Evolutionary conservation across 2,329 filamentous ascomycete species (phyloP).

Genomic region (Aspergillus neoniger): DNA sequence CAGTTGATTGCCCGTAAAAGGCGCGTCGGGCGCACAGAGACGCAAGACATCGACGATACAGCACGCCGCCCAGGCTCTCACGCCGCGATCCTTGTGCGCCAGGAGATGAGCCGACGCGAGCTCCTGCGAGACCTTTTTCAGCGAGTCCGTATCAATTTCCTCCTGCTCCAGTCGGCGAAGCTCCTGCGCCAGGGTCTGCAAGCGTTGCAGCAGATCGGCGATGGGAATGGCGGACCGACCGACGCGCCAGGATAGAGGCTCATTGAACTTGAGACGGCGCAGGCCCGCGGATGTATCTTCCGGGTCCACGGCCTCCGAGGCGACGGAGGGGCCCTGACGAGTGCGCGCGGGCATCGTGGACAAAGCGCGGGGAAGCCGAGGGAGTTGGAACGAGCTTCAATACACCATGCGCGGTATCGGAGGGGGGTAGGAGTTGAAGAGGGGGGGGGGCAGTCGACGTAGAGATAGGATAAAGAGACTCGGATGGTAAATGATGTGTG

Average conservation of each 20-base stretch:
- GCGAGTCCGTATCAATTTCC: constrained; percentile 76
- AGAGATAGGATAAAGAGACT: neutral
- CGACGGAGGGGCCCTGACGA: constrained; percentile 38
- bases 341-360: constrained; percentile 48
- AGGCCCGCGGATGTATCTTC: constrained; percentile 38
- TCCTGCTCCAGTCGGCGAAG: constrained; percentile 86
- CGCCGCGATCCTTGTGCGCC: constrained; percentile 88
- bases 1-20: constrained; percentile 84
- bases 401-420: constrained; percentile 22
- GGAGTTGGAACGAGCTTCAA: constrained; percentile 19
- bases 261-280: constrained; percentile 70
- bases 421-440: neutral
- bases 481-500: neutral
- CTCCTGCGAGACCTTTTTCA: constrained; percentile 80
- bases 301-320: constrained; percentile 33
- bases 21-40: constrained; percentile 90
- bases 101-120: constrained; percentile 79
- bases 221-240: constrained; percentile 81
- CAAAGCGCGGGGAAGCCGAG: constrained; percentile 28
- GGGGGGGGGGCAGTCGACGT: neutral
- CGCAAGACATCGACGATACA: constrained; percentile 92
- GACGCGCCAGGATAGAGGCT: constrained; percentile 86
- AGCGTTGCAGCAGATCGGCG: constrained; percentile 75
- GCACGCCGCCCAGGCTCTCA: constrained; percentile 83
- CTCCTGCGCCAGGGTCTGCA: constrained; percentile 80